phyloP scores from a whole-genome alignment of 2,329 filamentous ascomycete species.

The Grosmannia penicillata region DNA sequence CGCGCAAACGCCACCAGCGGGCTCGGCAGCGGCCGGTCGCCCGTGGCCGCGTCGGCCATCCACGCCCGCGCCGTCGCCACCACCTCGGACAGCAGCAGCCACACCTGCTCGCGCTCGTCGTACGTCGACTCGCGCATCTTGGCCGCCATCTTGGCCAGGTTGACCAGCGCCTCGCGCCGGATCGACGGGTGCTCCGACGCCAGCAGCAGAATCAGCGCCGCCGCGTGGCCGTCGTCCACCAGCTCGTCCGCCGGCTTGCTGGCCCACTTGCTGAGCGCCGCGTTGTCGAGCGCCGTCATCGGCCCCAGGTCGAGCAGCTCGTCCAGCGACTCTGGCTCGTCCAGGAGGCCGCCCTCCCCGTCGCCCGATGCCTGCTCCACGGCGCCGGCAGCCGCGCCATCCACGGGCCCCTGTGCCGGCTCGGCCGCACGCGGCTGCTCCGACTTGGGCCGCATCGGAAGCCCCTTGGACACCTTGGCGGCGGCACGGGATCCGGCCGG shows the following conservation, averaged over 20 bases:
- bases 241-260: slow-evolving; percentile 66
- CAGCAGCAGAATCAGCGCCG: slow-evolving; percentile 57
- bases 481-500: slow-evolving; percentile 19
- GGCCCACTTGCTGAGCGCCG: slow-evolving; percentile 48
- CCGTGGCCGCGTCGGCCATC: slow-evolving; percentile 27
- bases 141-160: slow-evolving; percentile 48
- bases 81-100: slow-evolving; percentile 66
- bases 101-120: slow-evolving; percentile 62
- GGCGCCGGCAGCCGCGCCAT: not conserved
- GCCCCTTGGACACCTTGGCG: slow-evolving; percentile 1
- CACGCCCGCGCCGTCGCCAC: slow-evolving; percentile 50
- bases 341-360: not conserved
- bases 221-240: slow-evolving; percentile 61
- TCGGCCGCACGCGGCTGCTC: not conserved
- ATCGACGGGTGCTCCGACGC: slow-evolving; percentile 62
- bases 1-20: slow-evolving; percentile 63
- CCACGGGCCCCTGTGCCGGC: not conserved
- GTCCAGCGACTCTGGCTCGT: slow-evolving; percentile 25
- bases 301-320: slow-evolving; percentile 36
- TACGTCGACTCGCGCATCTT: slow-evolving; percentile 55
- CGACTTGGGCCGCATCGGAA: not conserved
- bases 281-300: slow-evolving; percentile 31
- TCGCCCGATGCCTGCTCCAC: not conserved
- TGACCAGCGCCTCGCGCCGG: slow-evolving; percentile 60
- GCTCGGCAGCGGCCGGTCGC: slow-evolving; percentile 44